Evolutionary conservation across 2,329 filamentous ascomycete species (phyloP).

Genomic region (Scleromitrula shiraiana): DNA sequence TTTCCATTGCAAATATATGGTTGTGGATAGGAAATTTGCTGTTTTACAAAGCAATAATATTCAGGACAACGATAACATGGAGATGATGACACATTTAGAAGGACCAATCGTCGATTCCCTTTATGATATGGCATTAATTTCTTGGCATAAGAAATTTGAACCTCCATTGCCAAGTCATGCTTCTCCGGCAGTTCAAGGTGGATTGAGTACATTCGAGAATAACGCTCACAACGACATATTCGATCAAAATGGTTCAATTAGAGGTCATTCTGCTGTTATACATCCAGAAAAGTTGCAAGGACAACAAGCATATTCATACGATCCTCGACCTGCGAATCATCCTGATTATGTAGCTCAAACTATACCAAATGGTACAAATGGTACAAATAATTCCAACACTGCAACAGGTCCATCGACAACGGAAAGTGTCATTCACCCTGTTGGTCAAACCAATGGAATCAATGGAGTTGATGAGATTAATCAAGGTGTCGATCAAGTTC

Average conservation of each 20-base stretch:
- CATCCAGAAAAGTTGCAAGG: slow-evolving; percentile 12
- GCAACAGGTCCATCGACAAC: slow-evolving; percentile 15
- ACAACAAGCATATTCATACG: slow-evolving; percentile 17
- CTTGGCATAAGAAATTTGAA: slow-evolving; percentile 57
- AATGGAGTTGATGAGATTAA: neutral
- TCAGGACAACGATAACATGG: slow-evolving; percentile 68
- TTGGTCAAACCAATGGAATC: neutral
- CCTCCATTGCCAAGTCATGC: slow-evolving; percentile 50
- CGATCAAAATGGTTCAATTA: slow-evolving; percentile 26
- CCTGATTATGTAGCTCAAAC: slow-evolving; percentile 6
- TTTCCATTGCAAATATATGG: slow-evolving; percentile 70
- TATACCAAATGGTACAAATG: neutral
- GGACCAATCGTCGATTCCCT: slow-evolving; percentile 69
- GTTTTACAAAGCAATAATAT: slow-evolving; percentile 74
- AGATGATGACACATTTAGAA: slow-evolving; percentile 73
- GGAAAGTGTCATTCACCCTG: slow-evolving; percentile 14
- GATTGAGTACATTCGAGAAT: slow-evolving; percentile 16
- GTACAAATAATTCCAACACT: neutral
- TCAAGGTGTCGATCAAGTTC: slow-evolving; percentile 8
- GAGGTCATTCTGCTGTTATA: slow-evolving; percentile 21
- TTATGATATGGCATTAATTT: slow-evolving; percentile 66
- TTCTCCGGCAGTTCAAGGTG: slow-evolving; percentile 38
- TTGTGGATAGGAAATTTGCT: slow-evolving; percentile 65
- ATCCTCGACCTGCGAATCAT: slow-evolving; percentile 14
- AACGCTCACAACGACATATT: slow-evolving; percentile 25